Percentiles rank a stretch among this genome's conserved stretches.
Conservation (phyloP, 257 asterid species). For the Solanum boliviense region DNA sequence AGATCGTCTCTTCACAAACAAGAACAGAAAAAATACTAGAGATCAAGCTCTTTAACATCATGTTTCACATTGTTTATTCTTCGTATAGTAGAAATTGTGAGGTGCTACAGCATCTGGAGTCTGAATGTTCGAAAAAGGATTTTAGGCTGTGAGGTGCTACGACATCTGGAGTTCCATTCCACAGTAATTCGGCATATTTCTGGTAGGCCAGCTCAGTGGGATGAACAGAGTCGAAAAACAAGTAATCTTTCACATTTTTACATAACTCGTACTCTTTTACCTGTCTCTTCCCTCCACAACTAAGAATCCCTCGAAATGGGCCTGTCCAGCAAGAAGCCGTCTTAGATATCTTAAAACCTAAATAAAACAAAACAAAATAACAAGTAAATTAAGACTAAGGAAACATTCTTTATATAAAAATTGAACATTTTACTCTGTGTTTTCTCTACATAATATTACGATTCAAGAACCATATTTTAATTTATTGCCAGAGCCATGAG, state of each 20-base stretch:
- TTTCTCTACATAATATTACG: no score
- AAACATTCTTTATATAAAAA: neutral
- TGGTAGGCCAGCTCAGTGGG: neutral
- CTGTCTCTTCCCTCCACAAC: constrained; percentile 46
- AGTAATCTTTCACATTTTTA: constrained; percentile 10
- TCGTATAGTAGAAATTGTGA: no score
- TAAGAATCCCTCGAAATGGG: constrained; percentile 20
- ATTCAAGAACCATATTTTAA: no score
- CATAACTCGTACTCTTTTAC: constrained; percentile 32
- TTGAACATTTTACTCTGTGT: no score
- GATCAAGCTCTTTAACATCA: neutral
- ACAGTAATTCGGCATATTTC: neutral
- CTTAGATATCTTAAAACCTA: neutral
- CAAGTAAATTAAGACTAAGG: no score
- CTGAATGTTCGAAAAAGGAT: neutral
- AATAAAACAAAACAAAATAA: no score
- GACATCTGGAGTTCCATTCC: neutral
- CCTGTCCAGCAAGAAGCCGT: constrained; percentile 37
- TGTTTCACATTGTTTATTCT: neutral
- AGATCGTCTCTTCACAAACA: no score
- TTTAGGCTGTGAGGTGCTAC: neutral
- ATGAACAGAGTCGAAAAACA: neutral
- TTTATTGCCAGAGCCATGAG: no score
- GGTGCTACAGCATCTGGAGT: no score
- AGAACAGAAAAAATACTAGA: neutral